phyloP scores from a whole-genome alignment of 1,284 basidiomycete genomes.

The Cryptococcus hybrid region DNA sequence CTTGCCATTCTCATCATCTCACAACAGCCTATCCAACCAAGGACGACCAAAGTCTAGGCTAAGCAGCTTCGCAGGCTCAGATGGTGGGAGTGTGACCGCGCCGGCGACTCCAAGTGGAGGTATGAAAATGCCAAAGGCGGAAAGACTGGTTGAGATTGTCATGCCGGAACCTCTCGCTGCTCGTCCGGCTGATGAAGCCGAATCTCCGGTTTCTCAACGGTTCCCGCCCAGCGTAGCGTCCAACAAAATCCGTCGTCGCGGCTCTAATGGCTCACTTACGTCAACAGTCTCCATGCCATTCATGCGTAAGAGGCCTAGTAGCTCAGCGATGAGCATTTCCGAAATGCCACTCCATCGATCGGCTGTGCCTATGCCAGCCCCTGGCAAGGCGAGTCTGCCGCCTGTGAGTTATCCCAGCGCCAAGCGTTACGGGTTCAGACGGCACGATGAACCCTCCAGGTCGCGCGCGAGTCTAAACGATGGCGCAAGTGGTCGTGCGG shows the following conservation, averaged over 20 bases:
- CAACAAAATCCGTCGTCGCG: constrained; percentile 24
- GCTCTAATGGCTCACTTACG: constrained; percentile 38
- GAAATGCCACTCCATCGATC: neutral
- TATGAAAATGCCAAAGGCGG: constrained; percentile 34
- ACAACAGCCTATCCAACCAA: constrained; percentile 21
- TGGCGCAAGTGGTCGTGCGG: constrained; percentile 28
- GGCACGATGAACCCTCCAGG: constrained; percentile 31
- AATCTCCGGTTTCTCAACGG: neutral
- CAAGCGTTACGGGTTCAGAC: constrained; percentile 48
- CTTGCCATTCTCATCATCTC: constrained; percentile 31
- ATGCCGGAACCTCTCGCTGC: constrained; percentile 48
- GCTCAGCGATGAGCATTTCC: constrained; percentile 4
- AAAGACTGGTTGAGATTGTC: constrained; percentile 46
- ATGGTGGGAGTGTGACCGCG: constrained; percentile 18
- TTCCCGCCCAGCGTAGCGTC: neutral
- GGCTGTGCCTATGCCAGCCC: constrained; percentile 22
- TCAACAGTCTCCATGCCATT: constrained; percentile 32
- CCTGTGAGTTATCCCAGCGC: constrained; percentile 47
- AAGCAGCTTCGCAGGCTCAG: constrained; percentile 30
- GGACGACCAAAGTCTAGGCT: constrained; percentile 25
- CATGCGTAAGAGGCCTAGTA: constrained; percentile 29
- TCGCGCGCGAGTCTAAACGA: constrained; percentile 25
- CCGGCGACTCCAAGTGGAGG: constrained; percentile 1
- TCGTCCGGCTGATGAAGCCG: constrained; percentile 12
- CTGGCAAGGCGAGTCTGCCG: constrained; percentile 38